These are phyloP conservation scores for Teratosphaeria epicoccoides DNA, from an alignment of 2,329 filamentous ascomycete species.

Conservation along the genomic window DNA sequence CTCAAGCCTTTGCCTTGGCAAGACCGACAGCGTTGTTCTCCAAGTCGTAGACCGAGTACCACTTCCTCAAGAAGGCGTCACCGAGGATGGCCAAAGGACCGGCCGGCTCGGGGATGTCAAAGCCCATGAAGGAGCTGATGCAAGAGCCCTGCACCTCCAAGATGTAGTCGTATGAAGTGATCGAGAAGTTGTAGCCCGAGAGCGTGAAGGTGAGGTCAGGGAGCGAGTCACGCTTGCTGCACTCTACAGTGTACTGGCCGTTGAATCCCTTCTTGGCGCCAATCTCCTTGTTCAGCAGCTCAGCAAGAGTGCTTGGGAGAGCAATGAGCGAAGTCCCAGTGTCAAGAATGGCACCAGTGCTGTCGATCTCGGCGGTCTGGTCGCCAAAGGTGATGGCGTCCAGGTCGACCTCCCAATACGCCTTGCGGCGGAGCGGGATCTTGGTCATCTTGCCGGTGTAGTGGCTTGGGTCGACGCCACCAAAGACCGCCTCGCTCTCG, in stretches of 20 bases:
- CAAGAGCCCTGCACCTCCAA: constrained; percentile 91
- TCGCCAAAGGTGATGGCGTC: constrained; percentile 84
- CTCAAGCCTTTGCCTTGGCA: constrained; percentile 52
- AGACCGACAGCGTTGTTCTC: constrained; percentile 82
- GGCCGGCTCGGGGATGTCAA: constrained; percentile 71
- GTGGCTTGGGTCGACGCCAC: constrained; percentile 74
- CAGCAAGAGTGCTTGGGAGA: constrained; percentile 79
- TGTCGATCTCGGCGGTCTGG: constrained; percentile 75
- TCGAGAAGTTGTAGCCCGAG: constrained; percentile 84
- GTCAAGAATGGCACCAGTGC: constrained; percentile 94
- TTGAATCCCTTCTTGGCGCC: constrained; percentile 97
- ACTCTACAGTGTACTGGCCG: constrained; percentile 93
- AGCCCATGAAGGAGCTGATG: constrained; percentile 95
- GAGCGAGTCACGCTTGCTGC: constrained; percentile 67
- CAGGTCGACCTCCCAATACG: constrained; percentile 98
- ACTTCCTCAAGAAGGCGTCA: constrained; percentile 69
- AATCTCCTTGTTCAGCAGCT: constrained; percentile 94
- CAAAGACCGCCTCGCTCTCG: constrained; percentile 80
- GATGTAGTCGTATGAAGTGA: constrained; percentile 83
- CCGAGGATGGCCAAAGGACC: constrained; percentile 92
- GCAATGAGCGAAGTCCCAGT: constrained; percentile 97
- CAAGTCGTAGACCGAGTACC: constrained; percentile 94
- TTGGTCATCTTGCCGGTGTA: constrained; percentile 79
- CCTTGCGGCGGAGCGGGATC: constrained; percentile 93
- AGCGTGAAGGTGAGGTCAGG: constrained; percentile 89